phyloP scores from a whole-genome alignment of 1,284 basidiomycete species.

The Puccinia hordei region DNA sequence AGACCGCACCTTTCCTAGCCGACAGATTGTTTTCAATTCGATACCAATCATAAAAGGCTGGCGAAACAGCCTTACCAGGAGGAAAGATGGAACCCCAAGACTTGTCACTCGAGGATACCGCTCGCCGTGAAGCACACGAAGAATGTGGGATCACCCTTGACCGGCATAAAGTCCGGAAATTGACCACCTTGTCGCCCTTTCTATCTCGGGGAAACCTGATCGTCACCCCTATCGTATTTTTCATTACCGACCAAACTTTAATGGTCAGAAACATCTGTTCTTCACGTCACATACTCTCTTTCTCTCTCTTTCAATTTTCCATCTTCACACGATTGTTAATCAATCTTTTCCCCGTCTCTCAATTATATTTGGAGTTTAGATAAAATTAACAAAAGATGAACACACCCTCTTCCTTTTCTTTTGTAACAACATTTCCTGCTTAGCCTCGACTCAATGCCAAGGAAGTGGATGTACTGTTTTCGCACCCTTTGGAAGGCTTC shows the following conservation, averaged over 20 bases:
- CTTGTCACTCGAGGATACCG: conserved; percentile 23
- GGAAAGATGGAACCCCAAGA: conserved; percentile 37
- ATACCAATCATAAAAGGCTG: conserved; percentile 14
- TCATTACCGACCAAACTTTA: conserved; percentile 41
- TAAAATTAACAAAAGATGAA: background rate
- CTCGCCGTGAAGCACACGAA: conserved; percentile 39
- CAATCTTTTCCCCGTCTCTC: background rate
- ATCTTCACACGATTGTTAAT: background rate
- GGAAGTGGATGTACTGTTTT: conserved; percentile 39
- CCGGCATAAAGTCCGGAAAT: conserved; percentile 31
- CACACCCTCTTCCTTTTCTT: background rate
- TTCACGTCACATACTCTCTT: background rate
- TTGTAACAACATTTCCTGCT: background rate
- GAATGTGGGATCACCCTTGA: conserved; percentile 33
- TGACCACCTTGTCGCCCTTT: conserved; percentile 26
- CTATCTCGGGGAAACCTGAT: conserved; percentile 38
- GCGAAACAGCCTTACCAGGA: conserved; percentile 42
- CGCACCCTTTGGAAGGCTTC: conserved; percentile 30
- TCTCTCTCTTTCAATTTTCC: background rate
- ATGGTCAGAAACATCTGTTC: conserved; percentile 25
- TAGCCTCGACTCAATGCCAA: conserved; percentile 38
- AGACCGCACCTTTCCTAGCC: background rate
- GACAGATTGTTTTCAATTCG: background rate
- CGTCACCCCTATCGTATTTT: conserved; percentile 44
- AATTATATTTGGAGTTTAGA: conserved; percentile 1